Evolutionary conservation across 148 eudicot species (phyloP).

Genomic region (Nepenthes gracilis): DNA sequence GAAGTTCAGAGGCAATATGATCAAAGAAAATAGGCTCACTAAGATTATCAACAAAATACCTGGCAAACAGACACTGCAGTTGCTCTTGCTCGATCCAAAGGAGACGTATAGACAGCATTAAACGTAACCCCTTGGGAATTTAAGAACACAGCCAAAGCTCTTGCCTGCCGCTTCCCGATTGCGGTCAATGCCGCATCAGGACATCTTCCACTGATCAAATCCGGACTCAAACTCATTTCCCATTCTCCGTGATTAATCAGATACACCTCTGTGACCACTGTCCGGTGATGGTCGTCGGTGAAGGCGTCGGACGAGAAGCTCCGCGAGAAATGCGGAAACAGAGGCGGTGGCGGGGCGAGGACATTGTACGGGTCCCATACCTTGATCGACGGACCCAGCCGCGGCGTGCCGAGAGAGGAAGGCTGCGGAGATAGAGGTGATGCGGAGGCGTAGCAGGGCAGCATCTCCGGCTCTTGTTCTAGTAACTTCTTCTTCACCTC

Average conservation of each 20-base stretch:
- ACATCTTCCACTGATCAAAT: conserved; percentile 70
- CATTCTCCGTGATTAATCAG: conserved; percentile 77
- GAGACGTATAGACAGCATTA: conserved; percentile 74
- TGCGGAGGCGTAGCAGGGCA: conserved; percentile 95
- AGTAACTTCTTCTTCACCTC: conserved; percentile 63
- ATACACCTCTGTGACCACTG: conserved; percentile 50
- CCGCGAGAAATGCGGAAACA: conserved; percentile 27
- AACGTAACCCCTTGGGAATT: conserved; percentile 80
- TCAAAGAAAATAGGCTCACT: not conserved
- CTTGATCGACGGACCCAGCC: conserved; percentile 90
- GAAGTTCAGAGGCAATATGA: not conserved
- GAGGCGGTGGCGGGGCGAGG: conserved; percentile 45
- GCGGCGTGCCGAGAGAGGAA: conserved; percentile 76
- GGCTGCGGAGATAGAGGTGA: conserved; percentile 93
- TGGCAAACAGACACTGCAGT: conserved; percentile 82
- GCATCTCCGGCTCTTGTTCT: conserved; percentile 94
- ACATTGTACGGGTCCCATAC: conserved; percentile 99
- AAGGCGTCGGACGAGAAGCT: conserved; percentile 30
- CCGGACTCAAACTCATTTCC: conserved; percentile 75
- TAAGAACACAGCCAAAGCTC: conserved; percentile 83
- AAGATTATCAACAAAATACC: conserved; percentile 19
- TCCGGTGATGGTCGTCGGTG: conserved; percentile 22
- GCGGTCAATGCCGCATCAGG: conserved; percentile 51
- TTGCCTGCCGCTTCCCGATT: conserved; percentile 79
- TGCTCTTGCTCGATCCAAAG: conserved; percentile 82